Evolutionary conservation across 2,329 filamentous ascomycete genomes (phyloP).

Genomic region (Pseudopithomyces chartarum): DNA sequence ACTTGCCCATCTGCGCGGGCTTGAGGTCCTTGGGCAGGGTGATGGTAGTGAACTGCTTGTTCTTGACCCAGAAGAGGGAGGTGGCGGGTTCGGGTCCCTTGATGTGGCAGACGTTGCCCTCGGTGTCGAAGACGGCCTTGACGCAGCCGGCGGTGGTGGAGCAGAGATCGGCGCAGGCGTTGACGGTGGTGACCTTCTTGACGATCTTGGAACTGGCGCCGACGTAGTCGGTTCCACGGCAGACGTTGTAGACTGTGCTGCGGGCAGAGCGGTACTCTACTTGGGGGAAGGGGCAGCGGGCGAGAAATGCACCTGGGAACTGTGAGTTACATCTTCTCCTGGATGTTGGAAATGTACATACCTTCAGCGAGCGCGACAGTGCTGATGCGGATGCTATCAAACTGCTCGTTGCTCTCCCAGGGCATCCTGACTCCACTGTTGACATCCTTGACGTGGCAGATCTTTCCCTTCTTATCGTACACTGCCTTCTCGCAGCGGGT

Average conservation of each 20-base stretch:
- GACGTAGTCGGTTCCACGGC: slow-evolving; percentile 29
- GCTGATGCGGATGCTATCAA: slow-evolving; percentile 27
- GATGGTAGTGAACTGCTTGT: slow-evolving; percentile 24
- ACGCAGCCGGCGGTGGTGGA: slow-evolving; percentile 23
- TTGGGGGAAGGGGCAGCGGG: slow-evolving; percentile 27
- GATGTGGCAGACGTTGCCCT: slow-evolving; percentile 24
- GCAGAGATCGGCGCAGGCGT: slow-evolving; percentile 30
- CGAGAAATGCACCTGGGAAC: slow-evolving; percentile 10
- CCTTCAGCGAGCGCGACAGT: slow-evolving; percentile 1
- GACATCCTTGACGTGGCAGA: slow-evolving; percentile 29
- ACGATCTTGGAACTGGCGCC: slow-evolving; percentile 23
- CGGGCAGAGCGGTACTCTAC: slow-evolving; percentile 15
- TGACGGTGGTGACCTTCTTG: slow-evolving; percentile 14
- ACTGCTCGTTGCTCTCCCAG: slow-evolving; percentile 26
- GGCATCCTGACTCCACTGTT: slow-evolving; percentile 11
- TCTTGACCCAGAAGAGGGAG: slow-evolving; percentile 32
- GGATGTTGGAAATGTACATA: neutral
- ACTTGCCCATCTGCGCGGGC: slow-evolving; percentile 24
- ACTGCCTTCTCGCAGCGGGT: slow-evolving; percentile 31
- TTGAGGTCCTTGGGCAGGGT: neutral
- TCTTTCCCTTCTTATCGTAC: slow-evolving; percentile 23
- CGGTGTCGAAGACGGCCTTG: slow-evolving; percentile 28
- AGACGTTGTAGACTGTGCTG: slow-evolving; percentile 28
- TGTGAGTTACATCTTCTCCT: neutral
- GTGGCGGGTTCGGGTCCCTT: slow-evolving; percentile 25